Percentiles rank a stretch among this genome's conserved stretches.
Conservation (phyloP, 345 rosid genomes). For the Citrus glauca region DNA sequence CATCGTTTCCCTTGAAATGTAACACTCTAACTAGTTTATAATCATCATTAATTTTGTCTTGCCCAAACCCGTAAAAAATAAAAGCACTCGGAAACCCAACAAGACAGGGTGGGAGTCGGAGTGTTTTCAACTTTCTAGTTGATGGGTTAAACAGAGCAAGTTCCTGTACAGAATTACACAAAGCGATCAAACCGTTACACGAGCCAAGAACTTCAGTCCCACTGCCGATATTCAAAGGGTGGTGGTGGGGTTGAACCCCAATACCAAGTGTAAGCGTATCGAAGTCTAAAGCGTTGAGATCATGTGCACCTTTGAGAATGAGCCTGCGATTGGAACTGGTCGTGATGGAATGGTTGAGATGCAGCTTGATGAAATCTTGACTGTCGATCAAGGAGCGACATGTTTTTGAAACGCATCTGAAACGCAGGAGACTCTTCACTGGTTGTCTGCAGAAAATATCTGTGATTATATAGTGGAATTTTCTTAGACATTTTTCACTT, state of each 20-base stretch:
- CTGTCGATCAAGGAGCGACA: background rate
- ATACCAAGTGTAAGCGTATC: background rate
- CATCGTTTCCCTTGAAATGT: conserved; percentile 14
- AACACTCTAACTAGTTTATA: conserved; percentile 36
- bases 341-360: conserved; percentile 23
- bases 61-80: conserved; percentile 37
- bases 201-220: conserved; percentile 24
- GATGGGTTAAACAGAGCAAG: conserved; percentile 35
- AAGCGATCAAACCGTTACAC: conserved; percentile 37
- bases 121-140: conserved; percentile 18
- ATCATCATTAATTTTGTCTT: conserved; percentile 27
- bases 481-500: background rate
- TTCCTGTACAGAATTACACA: conserved; percentile 24
- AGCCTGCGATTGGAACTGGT: conserved; percentile 21
- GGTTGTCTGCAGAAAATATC: background rate
- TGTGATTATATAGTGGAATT: background rate
- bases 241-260: background rate
- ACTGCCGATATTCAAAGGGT: conserved; percentile 12
- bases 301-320: conserved; percentile 22
- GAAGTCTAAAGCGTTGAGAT: conserved; percentile 22
- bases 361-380: conserved; percentile 15
- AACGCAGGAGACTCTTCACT: background rate
- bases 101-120: conserved; percentile 2
- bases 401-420: background rate
- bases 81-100: no score